A percentile compares a stretch with the other conserved stretches of the same genome.
These are phyloP conservation scores for Suillus hirtellus DNA, from an alignment of 768 basidiomycete genomes.

Conservation along the genomic window DNA sequence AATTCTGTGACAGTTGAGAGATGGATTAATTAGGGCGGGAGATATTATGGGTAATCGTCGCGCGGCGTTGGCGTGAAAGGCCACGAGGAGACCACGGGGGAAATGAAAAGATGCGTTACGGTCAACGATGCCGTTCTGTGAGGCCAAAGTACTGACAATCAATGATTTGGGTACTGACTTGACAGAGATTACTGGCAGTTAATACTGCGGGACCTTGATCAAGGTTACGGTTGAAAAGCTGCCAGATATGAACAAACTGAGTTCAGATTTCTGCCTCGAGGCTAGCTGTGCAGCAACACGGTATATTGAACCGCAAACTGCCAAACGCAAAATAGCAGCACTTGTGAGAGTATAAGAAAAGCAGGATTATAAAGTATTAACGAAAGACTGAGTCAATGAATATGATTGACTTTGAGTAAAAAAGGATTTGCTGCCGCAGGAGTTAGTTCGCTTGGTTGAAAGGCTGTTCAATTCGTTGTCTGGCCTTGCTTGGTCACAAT, in stretches of 20 bases:
- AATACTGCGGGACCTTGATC: background rate
- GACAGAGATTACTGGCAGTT: background rate
- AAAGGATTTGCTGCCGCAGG: slow-evolving; percentile 13
- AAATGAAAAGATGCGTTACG: slow-evolving; percentile 4
- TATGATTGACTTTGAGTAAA: slow-evolving; percentile 22
- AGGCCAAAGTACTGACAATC: slow-evolving; percentile 1
- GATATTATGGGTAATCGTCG: slow-evolving; percentile 30
- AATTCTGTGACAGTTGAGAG: slow-evolving; percentile 15
- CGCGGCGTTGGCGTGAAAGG: slow-evolving; percentile 36
- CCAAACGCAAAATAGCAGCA: background rate
- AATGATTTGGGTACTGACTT: background rate
- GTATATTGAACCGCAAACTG: background rate
- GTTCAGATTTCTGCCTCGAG: slow-evolving; percentile 29
- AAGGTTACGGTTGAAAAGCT: background rate
- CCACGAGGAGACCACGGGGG: slow-evolving; percentile 26
- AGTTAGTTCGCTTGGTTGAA: background rate
- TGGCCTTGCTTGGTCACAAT: slow-evolving; percentile 3
- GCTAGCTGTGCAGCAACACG: slow-evolving; percentile 22
- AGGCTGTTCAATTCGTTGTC: slow-evolving; percentile 6
- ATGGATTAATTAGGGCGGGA: slow-evolving; percentile 34
- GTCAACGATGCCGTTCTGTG: slow-evolving; percentile 7
- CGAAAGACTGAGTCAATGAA: slow-evolving; percentile 12
- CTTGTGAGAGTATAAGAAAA: slow-evolving; percentile 6
- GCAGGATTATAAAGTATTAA: slow-evolving; percentile 15
- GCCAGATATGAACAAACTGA: slow-evolving; percentile 6